A percentile compares a stretch with the other conserved stretches of the same genome.
These are phyloP conservation scores for Plasmodium cynomolgi DNA, from an alignment of 169 alveolate genomes.

Conservation along the genomic window DNA sequence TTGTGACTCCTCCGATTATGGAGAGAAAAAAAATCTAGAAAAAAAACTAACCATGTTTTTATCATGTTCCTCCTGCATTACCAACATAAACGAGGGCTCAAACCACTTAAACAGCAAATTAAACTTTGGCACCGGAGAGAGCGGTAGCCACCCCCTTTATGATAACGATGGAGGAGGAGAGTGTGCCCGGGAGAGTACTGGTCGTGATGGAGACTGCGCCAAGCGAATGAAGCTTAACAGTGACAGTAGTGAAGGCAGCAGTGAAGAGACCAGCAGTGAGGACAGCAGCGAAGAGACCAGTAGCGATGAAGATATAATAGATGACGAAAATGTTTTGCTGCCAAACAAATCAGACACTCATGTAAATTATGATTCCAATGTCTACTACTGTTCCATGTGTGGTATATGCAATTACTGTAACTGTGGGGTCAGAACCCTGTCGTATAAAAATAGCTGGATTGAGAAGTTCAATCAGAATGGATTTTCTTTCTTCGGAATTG, in stretches of 20 bases:
- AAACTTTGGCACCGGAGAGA: neutral
- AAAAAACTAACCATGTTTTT: constrained; percentile 34
- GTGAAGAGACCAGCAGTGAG: neutral
- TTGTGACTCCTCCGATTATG: constrained; percentile 22
- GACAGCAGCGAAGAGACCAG: neutral
- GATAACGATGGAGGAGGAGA: neutral
- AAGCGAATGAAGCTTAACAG: neutral
- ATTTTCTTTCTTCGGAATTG: constrained; percentile 79
- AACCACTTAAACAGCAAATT: neutral
- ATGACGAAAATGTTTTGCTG: constrained; percentile 19
- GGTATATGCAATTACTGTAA: constrained; percentile 55
- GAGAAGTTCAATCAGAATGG: constrained; percentile 77
- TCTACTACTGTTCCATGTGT: constrained; percentile 57
- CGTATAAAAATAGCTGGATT: constrained; percentile 81
- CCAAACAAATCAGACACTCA: neutral
- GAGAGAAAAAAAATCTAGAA: constrained; percentile 21
- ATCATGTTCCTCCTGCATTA: constrained; percentile 52
- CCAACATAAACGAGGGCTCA: constrained; percentile 9
- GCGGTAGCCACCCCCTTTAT: neutral
- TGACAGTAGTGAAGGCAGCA: neutral
- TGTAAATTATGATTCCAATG: neutral
- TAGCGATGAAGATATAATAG: constrained; percentile 1
- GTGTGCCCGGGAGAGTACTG: neutral
- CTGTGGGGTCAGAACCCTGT: constrained; percentile 65
- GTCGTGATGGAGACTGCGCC: neutral